Base-by-base conservation (phyloP, 2,329 filamentous ascomycete species). In the Clathrospora elynae region DNA sequence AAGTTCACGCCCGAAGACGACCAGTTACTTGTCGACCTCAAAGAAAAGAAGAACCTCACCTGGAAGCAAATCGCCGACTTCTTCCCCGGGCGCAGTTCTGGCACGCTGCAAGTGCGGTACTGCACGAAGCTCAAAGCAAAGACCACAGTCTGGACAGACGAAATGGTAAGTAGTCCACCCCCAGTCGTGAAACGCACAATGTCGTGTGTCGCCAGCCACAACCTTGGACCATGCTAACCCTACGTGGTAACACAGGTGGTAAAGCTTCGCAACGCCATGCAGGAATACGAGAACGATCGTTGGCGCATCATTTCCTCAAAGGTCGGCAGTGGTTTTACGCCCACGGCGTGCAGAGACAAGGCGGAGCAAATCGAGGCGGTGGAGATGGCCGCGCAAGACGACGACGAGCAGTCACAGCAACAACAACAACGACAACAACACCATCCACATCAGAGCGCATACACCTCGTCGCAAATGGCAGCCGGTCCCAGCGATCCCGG, bases 51-150 rank as follows among this genome's bases (percentile, higher is more conserved):
- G 71, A 91, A 89, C 64, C 77, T 96, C 66, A 95, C 91, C 4
- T 96, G 91, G 91, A 96, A 95, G 73, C 91, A 96, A 76, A 96
- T 96, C 63, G 89, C 90, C 42, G 91, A 96, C 65, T 96, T 96
- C 73, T 96, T 96, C 59, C 91, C 91, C 1, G 91, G 90, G 1
- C 80, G 91, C 44, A 93, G 88, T 45, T 95, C 88, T 31, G 91
- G 91, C 12, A 96, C 91, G 19, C 74, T 96, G 49, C 91, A 96
- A 71, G 91, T 96, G 40, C 85, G 91, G 23, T 96, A 96, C 69
- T 96, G 91, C 68, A 96, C 90, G 29, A 96, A 95, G 73, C 76
- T 96, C 37, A 96, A 95, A 73, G 90, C 90, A 10, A 96, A 96
- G 75, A 91, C 88, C 25, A 95, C 88, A 9, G 83, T 90, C 62